phyloP scores from a whole-genome alignment of 2,329 filamentous ascomycete genomes.

The Ceratocystis variospora region DNA sequence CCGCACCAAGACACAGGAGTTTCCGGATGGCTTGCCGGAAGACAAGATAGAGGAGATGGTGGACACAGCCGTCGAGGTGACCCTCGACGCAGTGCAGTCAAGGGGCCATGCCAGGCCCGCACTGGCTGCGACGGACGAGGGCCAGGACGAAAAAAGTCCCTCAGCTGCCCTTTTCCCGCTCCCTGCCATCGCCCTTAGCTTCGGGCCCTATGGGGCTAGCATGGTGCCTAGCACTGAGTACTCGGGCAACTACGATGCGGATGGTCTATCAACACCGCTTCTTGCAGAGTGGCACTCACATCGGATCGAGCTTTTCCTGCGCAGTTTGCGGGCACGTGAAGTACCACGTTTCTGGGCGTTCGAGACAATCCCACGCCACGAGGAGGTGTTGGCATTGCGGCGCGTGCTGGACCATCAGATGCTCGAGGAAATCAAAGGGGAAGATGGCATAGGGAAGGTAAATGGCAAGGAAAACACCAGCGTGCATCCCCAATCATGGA shows the following conservation, averaged over 20 bases:
- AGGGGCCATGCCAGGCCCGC: neutral
- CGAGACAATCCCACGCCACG: constrained; percentile 50
- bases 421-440: too few species aligned
- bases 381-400: constrained; percentile 47
- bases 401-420: constrained; percentile 26
- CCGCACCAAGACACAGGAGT: constrained; percentile 32
- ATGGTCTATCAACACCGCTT: constrained; percentile 34
- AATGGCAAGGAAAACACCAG: constrained; percentile 9
- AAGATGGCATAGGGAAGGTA: too few species aligned
- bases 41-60: constrained; percentile 23
- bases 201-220: constrained; percentile 54
- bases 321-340: constrained; percentile 37
- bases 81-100: constrained; percentile 25
- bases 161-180: neutral
- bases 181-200: constrained; percentile 39
- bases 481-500: constrained; percentile 38
- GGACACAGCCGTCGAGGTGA: constrained; percentile 33
- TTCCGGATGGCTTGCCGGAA: constrained; percentile 31
- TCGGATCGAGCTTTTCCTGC: constrained; percentile 41
- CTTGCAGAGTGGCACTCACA: constrained; percentile 41
- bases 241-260: constrained; percentile 43
- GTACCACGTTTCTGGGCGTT: constrained; percentile 46
- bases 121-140: too few species aligned
- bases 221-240: constrained; percentile 56
- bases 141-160: neutral